These are phyloP conservation scores for Striga hermonthica DNA, from an alignment of 305 asterid species.

Conservation along the genomic window DNA sequence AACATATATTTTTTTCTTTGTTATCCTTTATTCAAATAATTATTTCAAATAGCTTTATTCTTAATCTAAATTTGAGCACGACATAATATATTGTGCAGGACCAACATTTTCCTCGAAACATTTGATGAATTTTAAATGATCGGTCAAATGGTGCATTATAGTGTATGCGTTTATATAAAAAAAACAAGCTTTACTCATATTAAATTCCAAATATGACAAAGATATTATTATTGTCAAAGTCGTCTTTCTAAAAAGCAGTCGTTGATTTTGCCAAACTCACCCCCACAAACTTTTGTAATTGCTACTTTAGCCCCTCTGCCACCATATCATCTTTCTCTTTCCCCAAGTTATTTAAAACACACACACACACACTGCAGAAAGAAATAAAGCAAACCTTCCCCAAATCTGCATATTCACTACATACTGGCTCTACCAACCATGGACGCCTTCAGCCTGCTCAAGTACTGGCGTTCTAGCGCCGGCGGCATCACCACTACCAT, in stretches of 20 bases:
- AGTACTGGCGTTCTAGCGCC: constrained; percentile 42
- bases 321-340: constrained; percentile 7
- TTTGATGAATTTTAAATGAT: neutral
- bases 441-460: constrained; percentile 55
- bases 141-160: neutral
- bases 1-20: too few species aligned
- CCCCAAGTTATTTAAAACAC: constrained; percentile 15
- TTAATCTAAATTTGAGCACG: too few species aligned
- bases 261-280: constrained; percentile 22
- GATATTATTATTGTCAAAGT: neutral
- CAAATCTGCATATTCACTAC: constrained; percentile 4
- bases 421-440: constrained; percentile 58
- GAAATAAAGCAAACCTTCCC: constrained; percentile 1
- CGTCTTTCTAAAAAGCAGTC: neutral
- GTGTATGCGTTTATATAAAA: neutral
- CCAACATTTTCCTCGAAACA: too few species aligned
- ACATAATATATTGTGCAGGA: too few species aligned
- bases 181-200: too few species aligned
- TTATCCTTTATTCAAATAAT: too few species aligned
- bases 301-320: constrained; percentile 2
- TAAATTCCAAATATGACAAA: neutral
- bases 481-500: constrained; percentile 29
- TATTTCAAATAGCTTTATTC: too few species aligned
- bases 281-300: neutral
- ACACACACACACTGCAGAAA: constrained; percentile 17